phyloP scores from a whole-genome alignment of 2,329 filamentous ascomycete genomes.

The Aspergillus piperis region DNA sequence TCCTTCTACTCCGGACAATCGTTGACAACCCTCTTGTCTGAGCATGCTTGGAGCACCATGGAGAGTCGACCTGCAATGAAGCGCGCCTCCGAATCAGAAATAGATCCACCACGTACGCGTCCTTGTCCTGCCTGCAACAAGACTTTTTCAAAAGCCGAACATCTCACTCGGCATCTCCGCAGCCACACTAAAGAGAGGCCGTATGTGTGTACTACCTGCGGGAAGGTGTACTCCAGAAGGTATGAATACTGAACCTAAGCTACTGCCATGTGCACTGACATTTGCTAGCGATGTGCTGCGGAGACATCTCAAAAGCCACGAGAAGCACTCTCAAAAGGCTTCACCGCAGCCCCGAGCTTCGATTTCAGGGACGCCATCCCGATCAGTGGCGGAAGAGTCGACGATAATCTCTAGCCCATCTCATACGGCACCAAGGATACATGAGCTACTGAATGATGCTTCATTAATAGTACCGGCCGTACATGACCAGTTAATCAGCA shows the following conservation, averaged over 20 bases:
- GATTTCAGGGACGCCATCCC: not conserved
- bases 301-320: conserved; percentile 18
- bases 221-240: conserved; percentile 24
- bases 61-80: not conserved
- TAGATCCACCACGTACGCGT: not conserved
- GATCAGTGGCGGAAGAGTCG: not conserved
- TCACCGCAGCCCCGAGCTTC: not conserved
- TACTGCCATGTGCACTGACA: not conserved
- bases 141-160: conserved; percentile 24
- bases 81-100: not conserved
- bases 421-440: not conserved
- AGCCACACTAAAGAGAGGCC: conserved; percentile 93
- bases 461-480: not conserved
- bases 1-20: not conserved
- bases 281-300: conserved; percentile 18
- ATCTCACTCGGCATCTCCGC: conserved; percentile 66
- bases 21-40: not conserved
- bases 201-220: conserved; percentile 41
- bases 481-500: not conserved
- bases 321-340: conserved; percentile 9
- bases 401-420: not conserved
- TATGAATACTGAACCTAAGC: not conserved
- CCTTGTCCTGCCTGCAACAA: conserved; percentile 16
- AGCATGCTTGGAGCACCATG: not conserved
- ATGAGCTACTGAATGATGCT: not conserved